These are phyloP conservation scores for Stereum hirsutum DNA, from an alignment of 1,284 basidiomycete genomes.

Conservation along the genomic window DNA sequence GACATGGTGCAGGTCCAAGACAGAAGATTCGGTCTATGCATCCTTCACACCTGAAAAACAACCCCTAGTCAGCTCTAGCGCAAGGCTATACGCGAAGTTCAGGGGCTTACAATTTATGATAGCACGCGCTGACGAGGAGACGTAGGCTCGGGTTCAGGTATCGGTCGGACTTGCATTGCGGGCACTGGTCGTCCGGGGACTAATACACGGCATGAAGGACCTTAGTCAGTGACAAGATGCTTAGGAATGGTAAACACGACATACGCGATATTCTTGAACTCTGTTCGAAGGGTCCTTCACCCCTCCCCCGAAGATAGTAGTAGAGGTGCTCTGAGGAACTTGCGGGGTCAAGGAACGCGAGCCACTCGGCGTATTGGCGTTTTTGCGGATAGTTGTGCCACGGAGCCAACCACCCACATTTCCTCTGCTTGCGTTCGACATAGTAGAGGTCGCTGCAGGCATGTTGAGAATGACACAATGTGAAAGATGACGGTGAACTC, in stretches of 20 bases:
- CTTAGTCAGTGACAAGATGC: neutral
- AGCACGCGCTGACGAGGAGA: slow-evolving; percentile 92
- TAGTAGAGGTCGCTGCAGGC: no score
- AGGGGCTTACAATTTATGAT: slow-evolving; percentile 88
- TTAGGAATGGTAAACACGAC: slow-evolving; percentile 19
- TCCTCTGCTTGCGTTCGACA: slow-evolving; percentile 12
- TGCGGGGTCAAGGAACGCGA: slow-evolving; percentile 60
- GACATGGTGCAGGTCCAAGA: slow-evolving; percentile 94
- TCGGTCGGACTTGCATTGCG: slow-evolving; percentile 94
- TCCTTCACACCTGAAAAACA: slow-evolving; percentile 83
- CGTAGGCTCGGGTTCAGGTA: slow-evolving; percentile 94
- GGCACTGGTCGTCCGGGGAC: slow-evolving; percentile 94
- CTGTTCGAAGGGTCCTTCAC: slow-evolving; percentile 77
- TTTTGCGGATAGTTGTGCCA: slow-evolving; percentile 64
- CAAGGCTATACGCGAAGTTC: no score
- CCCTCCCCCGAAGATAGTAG: slow-evolving; percentile 66
- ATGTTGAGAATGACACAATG: no score
- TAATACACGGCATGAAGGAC: slow-evolving; percentile 27
- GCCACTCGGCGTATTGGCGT: slow-evolving; percentile 31
- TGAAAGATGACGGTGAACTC: no score
- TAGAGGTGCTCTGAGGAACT: slow-evolving; percentile 59
- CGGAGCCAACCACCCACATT: slow-evolving; percentile 46
- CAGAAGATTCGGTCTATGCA: slow-evolving; percentile 97
- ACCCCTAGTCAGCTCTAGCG: no score
- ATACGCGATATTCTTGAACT: slow-evolving; percentile 68